Conservation (phyloP, 2,329 filamentous ascomycete species). For the Aspergillus sergii region DNA sequence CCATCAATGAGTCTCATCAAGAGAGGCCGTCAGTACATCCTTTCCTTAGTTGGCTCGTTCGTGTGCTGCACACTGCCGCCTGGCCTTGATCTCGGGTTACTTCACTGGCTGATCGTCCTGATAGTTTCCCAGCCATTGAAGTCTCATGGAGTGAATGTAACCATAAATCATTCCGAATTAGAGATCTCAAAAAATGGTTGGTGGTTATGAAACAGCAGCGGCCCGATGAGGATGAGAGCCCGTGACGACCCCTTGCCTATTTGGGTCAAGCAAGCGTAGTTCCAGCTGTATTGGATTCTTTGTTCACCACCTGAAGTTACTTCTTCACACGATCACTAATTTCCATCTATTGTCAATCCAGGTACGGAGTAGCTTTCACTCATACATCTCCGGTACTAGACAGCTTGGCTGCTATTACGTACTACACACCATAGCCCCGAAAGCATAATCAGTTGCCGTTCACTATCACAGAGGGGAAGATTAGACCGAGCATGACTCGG, state of each 20-base stretch:
- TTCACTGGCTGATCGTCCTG: not conserved
- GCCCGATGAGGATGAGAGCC: not conserved
- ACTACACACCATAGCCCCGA: not conserved
- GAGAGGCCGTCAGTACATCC: not conserved
- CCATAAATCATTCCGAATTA: not conserved
- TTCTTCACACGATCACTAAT: too few relatives aligned
- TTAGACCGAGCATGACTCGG: not conserved
- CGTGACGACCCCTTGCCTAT: not conserved
- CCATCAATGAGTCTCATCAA: not conserved
- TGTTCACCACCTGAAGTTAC: too few relatives aligned
- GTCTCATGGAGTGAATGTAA: not conserved
- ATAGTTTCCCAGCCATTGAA: not conserved
- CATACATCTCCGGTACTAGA: not conserved
- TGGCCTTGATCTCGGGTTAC: not conserved
- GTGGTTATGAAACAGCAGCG: not conserved
- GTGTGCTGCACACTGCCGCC: not conserved
- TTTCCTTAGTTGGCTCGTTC: not conserved
- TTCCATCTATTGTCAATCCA: not conserved
- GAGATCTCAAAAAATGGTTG: not conserved
- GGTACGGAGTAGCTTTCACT: not conserved
- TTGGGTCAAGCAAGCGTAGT: not conserved
- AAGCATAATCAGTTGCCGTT: not conserved
- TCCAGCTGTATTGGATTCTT: too few relatives aligned
- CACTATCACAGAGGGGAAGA: not conserved
- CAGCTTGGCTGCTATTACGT: not conserved